Evolutionary conservation across 768 basidiomycete genomes (phyloP).

Genomic region (Panellus pusillus): DNA sequence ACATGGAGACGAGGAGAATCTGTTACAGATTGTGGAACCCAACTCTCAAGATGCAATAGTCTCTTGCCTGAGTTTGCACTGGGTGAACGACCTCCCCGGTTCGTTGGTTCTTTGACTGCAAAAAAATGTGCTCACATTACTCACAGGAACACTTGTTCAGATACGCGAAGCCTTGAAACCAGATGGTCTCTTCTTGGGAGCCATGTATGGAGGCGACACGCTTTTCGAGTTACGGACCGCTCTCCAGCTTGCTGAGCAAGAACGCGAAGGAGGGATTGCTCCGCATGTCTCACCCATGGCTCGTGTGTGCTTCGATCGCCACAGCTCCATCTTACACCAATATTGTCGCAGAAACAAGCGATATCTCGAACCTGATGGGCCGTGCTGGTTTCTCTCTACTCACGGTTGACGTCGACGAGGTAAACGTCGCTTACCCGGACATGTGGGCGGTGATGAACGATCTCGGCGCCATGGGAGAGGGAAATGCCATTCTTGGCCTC

Average conservation of each 20-base stretch:
- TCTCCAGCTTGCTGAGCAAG: slow-evolving; percentile 89
- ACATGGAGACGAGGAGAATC: slow-evolving; percentile 80
- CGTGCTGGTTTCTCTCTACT: slow-evolving; percentile 92
- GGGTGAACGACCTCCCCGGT: slow-evolving; percentile 98
- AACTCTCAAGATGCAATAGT: slow-evolving; percentile 90
- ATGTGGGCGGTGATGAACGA: slow-evolving; percentile 97
- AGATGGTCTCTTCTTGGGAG: slow-evolving; percentile 92
- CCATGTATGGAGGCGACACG: slow-evolving; percentile 94
- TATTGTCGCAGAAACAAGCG: slow-evolving; percentile 72
- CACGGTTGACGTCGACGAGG: slow-evolving; percentile 94
- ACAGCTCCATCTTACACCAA: neutral
- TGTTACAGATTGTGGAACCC: slow-evolving; percentile 62
- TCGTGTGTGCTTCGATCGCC: slow-evolving; percentile 45
- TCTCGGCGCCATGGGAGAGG: slow-evolving; percentile 95
- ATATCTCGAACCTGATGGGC: slow-evolving; percentile 88
- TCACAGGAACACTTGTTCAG: slow-evolving; percentile 77
- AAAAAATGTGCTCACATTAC: neutral
- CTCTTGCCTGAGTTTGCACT: slow-evolving; percentile 90
- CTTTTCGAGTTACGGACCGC: slow-evolving; percentile 95
- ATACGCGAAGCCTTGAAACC: slow-evolving; percentile 82
- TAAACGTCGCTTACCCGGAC: slow-evolving; percentile 85
- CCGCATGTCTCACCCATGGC: slow-evolving; percentile 98
- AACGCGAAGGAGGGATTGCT: slow-evolving; percentile 95
- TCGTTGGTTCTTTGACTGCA: slow-evolving; percentile 17
- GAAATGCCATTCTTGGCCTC: slow-evolving; percentile 75